Evolutionary conservation across 1,284 basidiomycete species (phyloP).

Genomic region (Caloboletus inedulis): DNA sequence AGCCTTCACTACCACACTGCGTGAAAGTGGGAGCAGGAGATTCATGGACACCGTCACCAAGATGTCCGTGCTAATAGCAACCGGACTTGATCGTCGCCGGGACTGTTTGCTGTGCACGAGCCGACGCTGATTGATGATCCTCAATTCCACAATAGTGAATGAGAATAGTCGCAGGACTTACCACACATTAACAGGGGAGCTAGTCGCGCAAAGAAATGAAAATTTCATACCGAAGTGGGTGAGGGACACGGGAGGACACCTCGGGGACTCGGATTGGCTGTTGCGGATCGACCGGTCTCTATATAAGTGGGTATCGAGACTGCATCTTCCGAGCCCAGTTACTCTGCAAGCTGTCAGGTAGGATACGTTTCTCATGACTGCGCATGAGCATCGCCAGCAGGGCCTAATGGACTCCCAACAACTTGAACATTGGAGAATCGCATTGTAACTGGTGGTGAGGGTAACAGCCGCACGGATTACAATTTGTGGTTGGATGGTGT

Average conservation of each 20-base stretch:
- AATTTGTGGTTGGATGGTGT: conserved; percentile 19
- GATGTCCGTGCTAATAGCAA: conserved; percentile 30
- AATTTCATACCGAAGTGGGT: conserved; percentile 23
- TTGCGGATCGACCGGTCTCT: conserved; percentile 29
- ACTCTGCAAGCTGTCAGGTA: conserved; percentile 8
- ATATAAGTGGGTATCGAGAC: conserved; percentile 12
- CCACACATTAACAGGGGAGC: conserved; percentile 12
- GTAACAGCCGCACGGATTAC: conserved; percentile 15
- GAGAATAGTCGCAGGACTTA: conserved; percentile 12
- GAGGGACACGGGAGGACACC: conserved; percentile 13
- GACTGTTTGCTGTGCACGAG: conserved; percentile 31
- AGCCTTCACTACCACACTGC: conserved; percentile 24
- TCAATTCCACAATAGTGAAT: conserved; percentile 12
- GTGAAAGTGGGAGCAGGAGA: conserved; percentile 20
- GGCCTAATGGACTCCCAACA: conserved; percentile 10
- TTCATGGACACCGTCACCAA: conserved; percentile 31
- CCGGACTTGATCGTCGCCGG: conserved; percentile 33
- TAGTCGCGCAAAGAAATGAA: conserved; percentile 15
- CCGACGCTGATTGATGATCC: conserved; percentile 34
- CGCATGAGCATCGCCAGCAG: conserved; percentile 22
- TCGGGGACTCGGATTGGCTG: conserved; percentile 20
- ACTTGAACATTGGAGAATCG: conserved; percentile 18
- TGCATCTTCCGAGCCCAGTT: conserved; percentile 2
- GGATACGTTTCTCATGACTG: conserved; percentile 19
- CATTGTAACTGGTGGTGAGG: conserved; percentile 12